Base-by-base conservation (phyloP, 495 filamentous ascomycete species). In the Neohortaea acidophila region DNA sequence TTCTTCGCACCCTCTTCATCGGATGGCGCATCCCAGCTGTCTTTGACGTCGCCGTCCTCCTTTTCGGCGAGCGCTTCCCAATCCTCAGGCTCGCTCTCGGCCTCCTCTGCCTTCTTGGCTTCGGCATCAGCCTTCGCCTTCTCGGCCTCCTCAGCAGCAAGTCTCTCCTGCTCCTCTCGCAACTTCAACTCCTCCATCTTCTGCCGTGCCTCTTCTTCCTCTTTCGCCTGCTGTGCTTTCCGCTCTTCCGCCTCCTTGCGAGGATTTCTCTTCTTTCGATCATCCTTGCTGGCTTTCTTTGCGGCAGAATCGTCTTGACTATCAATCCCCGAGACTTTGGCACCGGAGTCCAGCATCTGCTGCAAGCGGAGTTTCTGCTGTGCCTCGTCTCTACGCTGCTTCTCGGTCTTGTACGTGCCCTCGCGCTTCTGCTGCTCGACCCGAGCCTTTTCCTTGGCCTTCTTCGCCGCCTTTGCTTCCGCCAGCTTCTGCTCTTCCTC, bases 381-480 rank as follows among this genome's bases (percentile, higher is more conserved):
- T 20, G 75, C 73, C 57, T 87, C 79, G 43, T 79, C 79, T 51
- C 94, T 84, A 51, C 75, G 81, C 59, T 99, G 85, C 21, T 87
- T 83, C 59, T 93, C 89, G 46, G 86, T 94, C 44, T 94, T 66
- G 50, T 84, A 85, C 56, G 92, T 94, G 51, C 91, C 91, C 59
- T 93, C 85, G 55, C 74, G 86, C 65, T 89, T 89, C 12, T 94
- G 71, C 60, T 94, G 81, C 51, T 99, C 91, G 45, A 92, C 84
- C 65, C 72, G 87, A 59, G 94, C 81, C 59, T 80, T 91, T 56
- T 99, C 91, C 59, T 80, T 92, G 56, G 92, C 84, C 66, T 94
- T 96, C 68, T 80, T 93, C 33, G 68, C 61, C 10, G 76, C 74
- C 49, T 76, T 79, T 21, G 69, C 69, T 52, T 86, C 84, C 43